Base-by-base conservation (phyloP, 352 stramenopile genomes). In the Thalassiosira ordinaria region DNA sequence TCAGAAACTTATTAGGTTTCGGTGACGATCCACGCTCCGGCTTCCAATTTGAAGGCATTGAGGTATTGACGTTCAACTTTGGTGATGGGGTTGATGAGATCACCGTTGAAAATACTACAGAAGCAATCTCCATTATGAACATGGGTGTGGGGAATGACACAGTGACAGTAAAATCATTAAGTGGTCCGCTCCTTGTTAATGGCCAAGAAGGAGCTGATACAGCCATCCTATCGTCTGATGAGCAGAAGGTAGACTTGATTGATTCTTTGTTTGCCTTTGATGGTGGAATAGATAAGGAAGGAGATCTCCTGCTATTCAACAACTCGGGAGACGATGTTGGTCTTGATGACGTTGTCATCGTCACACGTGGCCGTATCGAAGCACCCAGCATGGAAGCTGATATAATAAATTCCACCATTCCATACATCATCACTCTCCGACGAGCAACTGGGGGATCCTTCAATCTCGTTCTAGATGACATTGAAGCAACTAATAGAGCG, bases 161-260 rank as follows among this genome's bases (percentile, higher is more conserved):
- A 18, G 66, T 84, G 7, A 18, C 18, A 18, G 41, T 87, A 24
- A 61, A 68, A 29, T 46, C 20, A 22, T 39, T 84, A 14, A 84
- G 66, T 14, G 79, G 79, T 0, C 79, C 66, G 46, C 44, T 86
- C 16, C 14, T 86, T 24, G 59, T 85, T 27, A 66, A 82, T 67
- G 78, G 78, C 37, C 51, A 53, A 20, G 16, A 46, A 20, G 78
- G 78, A 13, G 20, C n/a, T 27, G 78, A 85, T 49, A 72, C 44
- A 56, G 64, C 82, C 4, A 66, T 39, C 27, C 57, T 84, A 0
- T 31, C 61, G 18, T 84, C 75, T 9, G 47, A 74, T 51, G 51
- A 72, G 51, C 20, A 1, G 1, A 79, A 65, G 9, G 7, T 84
- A 6, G 49, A 70, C n/a, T 20, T 8, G 13, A 73, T 79, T 9